Conservation (phyloP, 352 stramenopile species). For the Phytophthora cajani region DNA sequence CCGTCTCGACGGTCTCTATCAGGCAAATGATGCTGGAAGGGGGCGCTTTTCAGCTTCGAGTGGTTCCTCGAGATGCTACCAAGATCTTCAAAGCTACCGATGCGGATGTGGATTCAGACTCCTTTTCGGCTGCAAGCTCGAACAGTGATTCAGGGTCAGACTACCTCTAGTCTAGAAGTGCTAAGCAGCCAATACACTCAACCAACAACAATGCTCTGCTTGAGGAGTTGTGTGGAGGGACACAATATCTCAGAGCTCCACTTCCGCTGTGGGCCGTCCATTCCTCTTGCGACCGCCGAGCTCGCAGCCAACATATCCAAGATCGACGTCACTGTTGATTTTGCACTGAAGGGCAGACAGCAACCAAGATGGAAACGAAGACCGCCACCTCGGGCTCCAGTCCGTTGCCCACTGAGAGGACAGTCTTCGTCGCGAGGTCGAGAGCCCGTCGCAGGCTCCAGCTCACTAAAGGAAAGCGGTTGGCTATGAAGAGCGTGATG, state of each 20-base stretch:
- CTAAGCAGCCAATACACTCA: background rate
- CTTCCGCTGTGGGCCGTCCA: background rate
- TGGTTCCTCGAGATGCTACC: constrained; percentile 6
- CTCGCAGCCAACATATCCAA: background rate
- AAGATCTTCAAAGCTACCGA: background rate
- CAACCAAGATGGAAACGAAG: background rate
- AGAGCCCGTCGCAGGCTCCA: background rate
- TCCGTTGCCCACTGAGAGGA: background rate
- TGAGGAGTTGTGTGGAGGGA: background rate
- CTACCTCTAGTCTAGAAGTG: background rate
- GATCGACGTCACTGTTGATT: background rate
- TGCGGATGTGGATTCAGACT: background rate
- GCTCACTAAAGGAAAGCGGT: background rate
- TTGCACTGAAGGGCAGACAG: background rate
- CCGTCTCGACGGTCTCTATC: background rate
- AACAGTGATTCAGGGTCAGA: background rate
- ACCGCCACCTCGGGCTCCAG: background rate
- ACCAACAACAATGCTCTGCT: background rate
- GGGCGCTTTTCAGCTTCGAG: constrained; percentile 8
- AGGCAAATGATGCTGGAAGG: constrained; percentile 25
- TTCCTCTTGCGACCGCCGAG: background rate
- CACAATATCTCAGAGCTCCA: background rate
- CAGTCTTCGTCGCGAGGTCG: background rate
- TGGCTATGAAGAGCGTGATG: background rate
- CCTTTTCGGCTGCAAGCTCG: background rate